Evolutionary conservation across 345 rosid genomes (phyloP).

Genomic region (Eucalyptus tenuipes): DNA sequence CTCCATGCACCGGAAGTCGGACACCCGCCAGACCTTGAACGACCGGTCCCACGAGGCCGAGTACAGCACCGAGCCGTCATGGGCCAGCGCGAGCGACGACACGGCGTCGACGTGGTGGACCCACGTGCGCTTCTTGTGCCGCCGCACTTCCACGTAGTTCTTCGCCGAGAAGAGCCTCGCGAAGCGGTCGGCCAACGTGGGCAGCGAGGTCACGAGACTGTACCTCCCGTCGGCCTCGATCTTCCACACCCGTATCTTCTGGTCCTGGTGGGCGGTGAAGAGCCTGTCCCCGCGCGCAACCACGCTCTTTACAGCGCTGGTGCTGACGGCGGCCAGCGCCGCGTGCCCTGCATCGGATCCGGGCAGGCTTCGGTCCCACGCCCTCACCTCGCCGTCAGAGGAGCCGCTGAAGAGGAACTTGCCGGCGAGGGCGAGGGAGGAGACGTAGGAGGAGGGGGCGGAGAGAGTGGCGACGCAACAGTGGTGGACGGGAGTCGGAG

Average conservation of each 20-base stretch:
- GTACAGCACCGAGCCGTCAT: slow-evolving; percentile 35
- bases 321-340: slow-evolving; percentile 5
- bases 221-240: slow-evolving; percentile 2
- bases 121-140: slow-evolving; percentile 72
- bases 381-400: slow-evolving; percentile 38
- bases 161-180: slow-evolving; percentile 19
- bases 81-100: slow-evolving; percentile 38
- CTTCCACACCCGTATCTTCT: slow-evolving; percentile 65
- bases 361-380: slow-evolving; percentile 23
- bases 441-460: slow-evolving; percentile 34
- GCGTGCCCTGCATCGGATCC: not conserved
- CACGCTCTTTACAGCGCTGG: slow-evolving; percentile 47
- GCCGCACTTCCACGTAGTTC: slow-evolving; percentile 53
- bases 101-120: slow-evolving; percentile 70
- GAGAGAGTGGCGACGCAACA: slow-evolving; percentile 36
- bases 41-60: slow-evolving; percentile 80
- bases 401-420: slow-evolving; percentile 36
- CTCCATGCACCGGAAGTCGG: slow-evolving; percentile 50
- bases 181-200: slow-evolving; percentile 47
- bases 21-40: slow-evolving; percentile 58
- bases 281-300: slow-evolving; percentile 33
- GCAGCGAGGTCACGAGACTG: slow-evolving; percentile 44
- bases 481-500: slow-evolving; percentile 1
- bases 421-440: slow-evolving; percentile 33
- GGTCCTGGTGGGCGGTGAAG: slow-evolving; percentile 66